Evolutionary conservation across 495 filamentous ascomycete species (phyloP).

Genomic region (Niebla homalea): DNA sequence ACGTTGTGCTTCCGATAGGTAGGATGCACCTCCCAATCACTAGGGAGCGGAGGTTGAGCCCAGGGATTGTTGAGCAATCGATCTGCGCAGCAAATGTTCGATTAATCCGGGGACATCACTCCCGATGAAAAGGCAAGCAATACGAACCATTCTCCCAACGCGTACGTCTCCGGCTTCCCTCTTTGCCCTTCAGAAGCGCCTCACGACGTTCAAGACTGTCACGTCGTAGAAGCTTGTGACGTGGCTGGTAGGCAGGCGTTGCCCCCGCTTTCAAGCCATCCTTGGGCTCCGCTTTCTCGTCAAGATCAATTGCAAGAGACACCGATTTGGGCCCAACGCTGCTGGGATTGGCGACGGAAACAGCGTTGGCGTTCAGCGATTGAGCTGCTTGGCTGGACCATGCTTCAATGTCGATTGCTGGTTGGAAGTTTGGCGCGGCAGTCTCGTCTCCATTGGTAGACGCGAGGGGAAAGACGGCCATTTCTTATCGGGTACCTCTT

Average conservation of each 20-base stretch:
- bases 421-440: neutral
- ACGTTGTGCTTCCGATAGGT: constrained; percentile 63
- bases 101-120: neutral
- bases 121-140: neutral
- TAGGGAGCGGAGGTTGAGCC: constrained; percentile 62
- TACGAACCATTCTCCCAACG: constrained; percentile 89
- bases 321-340: constrained; percentile 27
- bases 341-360: constrained; percentile 26
- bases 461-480: constrained; percentile 14
- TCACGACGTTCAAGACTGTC: constrained; percentile 60
- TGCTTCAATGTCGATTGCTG: constrained; percentile 30
- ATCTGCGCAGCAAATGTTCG: constrained; percentile 38
- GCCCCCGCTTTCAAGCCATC: neutral
- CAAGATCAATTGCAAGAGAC: constrained; percentile 37
- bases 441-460: neutral
- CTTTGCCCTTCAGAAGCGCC: constrained; percentile 74
- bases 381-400: constrained; percentile 40
- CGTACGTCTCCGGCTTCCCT: constrained; percentile 75
- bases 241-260: constrained; percentile 17
- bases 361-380: constrained; percentile 27
- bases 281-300: constrained; percentile 21
- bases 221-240: constrained; percentile 37
- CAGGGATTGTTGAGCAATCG: constrained; percentile 77
- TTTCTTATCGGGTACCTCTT: neutral
- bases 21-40: constrained; percentile 69